These are phyloP conservation scores for Penicillium psychrosexuale DNA, from an alignment of 2,329 filamentous ascomycete species.

Conservation along the genomic window DNA sequence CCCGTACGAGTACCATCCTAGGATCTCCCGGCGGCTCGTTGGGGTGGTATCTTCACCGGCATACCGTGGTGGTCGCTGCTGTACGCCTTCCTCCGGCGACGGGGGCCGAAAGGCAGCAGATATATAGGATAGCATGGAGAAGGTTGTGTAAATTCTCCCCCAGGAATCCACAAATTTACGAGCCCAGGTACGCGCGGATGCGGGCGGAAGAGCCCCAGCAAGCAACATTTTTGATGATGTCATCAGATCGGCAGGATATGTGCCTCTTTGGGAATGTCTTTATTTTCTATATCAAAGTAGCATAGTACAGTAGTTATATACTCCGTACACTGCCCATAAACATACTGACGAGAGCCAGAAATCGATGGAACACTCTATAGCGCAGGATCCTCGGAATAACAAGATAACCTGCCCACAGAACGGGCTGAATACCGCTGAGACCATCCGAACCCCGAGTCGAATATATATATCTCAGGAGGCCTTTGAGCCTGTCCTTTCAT, in stretches of 20 bases:
- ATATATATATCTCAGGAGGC: no score
- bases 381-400: no score
- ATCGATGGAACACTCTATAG: no score
- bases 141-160: background rate
- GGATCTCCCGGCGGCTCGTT: conserved; percentile 75
- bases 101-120: conserved; percentile 17
- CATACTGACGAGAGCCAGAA: no score
- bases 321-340: no score
- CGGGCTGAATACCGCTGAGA: no score
- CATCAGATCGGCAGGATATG: conserved; percentile 1
- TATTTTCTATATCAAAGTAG: background rate
- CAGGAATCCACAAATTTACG: background rate
- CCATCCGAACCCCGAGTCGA: no score
- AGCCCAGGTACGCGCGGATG: conserved; percentile 6
- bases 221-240: background rate
- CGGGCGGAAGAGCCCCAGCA: conserved; percentile 1
- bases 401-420: no score
- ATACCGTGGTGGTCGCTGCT: conserved; percentile 55
- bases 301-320: no score
- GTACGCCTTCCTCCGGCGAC: conserved; percentile 19
- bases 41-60: conserved; percentile 78
- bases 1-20: conserved; percentile 88
- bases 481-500: no score
- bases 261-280: background rate
- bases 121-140: conserved; percentile 20